Conservation (phyloP, 768 basidiomycete species). For the Collybia sp. region DNA sequence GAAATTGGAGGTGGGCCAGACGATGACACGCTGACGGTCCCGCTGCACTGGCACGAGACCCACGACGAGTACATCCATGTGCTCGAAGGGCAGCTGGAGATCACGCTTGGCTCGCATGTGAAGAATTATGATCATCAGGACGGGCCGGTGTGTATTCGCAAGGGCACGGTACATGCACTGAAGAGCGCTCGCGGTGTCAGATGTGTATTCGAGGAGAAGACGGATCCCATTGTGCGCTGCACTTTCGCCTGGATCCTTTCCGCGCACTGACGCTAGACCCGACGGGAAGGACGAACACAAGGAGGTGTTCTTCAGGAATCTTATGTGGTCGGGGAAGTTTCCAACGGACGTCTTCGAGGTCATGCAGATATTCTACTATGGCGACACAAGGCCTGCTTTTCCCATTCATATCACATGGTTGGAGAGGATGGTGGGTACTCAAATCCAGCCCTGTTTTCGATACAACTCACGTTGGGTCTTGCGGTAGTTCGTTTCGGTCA, state of each 20-base stretch:
- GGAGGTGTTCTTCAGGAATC: slow-evolving; percentile 28
- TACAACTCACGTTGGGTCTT: neutral
- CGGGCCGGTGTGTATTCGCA: slow-evolving; percentile 23
- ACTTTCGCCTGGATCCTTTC: neutral
- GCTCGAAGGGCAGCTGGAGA: slow-evolving; percentile 21
- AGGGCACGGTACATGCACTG: slow-evolving; percentile 21
- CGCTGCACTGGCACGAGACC: slow-evolving; percentile 28
- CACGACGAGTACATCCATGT: slow-evolving; percentile 28
- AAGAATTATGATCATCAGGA: slow-evolving; percentile 22
- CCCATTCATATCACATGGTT: slow-evolving; percentile 21
- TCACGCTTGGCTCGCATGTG: slow-evolving; percentile 15
- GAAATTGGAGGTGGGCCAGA: slow-evolving; percentile 16
- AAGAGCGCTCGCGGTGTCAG: slow-evolving; percentile 18
- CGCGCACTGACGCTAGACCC: neutral
- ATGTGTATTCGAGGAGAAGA: slow-evolving; percentile 23
- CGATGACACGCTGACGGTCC: slow-evolving; percentile 19
- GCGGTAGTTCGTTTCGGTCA: slow-evolving; percentile 18
- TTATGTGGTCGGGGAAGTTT: slow-evolving; percentile 15
- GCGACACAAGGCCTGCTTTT: slow-evolving; percentile 20
- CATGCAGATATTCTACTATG: slow-evolving; percentile 17
- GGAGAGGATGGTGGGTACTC: slow-evolving; percentile 19
- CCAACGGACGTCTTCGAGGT: slow-evolving; percentile 14
- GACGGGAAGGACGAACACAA: slow-evolving; percentile 22
- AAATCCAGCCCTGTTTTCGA: neutral
- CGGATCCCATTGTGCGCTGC: slow-evolving; percentile 22